Evolutionary conservation across 164 flowering plant species (phyloP).

Genomic region (Echeveria elegans): DNA sequence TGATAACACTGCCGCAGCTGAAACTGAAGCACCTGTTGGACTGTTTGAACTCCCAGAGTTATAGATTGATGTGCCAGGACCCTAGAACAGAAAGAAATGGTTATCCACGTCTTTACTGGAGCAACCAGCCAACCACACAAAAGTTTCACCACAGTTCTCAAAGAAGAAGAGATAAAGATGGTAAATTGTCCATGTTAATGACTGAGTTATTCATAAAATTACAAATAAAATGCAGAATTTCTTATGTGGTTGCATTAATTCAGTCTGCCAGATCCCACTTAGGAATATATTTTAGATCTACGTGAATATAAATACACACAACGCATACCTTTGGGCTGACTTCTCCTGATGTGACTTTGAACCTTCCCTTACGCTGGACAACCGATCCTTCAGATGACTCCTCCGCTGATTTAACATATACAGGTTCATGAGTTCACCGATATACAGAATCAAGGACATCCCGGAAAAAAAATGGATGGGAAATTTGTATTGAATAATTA

Average conservation of each 20-base stretch:
- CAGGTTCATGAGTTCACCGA: neutral
- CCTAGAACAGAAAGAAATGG: constrained; percentile 33
- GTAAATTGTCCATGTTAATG: no score
- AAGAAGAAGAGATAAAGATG: neutral
- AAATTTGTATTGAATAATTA: constrained; percentile 10
- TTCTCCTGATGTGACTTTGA: constrained; percentile 78
- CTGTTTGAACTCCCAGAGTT: constrained; percentile 34
- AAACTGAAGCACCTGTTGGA: constrained; percentile 19
- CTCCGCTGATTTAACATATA: constrained; percentile 35
- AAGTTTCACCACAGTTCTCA: neutral
- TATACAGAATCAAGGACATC: neutral
- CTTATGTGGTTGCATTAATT: neutral
- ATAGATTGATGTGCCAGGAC: constrained; percentile 26
- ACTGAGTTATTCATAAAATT: no score
- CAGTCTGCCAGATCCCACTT: neutral
- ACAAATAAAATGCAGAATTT: neutral
- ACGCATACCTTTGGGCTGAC: constrained; percentile 52
- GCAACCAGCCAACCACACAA: constrained; percentile 11
- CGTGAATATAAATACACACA: neutral
- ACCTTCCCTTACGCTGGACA: constrained; percentile 77
- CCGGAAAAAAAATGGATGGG: constrained; percentile 3
- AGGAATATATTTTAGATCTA: neutral
- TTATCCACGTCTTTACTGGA: constrained; percentile 20
- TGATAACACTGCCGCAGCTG: constrained; percentile 49
- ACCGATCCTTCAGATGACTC: constrained; percentile 64